Evolutionary conservation across 2,329 filamentous ascomycete species (phyloP), one percentile per base, ranked within the genome.

Genomic region (Stagonosporopsis tanaceti): DNA sequence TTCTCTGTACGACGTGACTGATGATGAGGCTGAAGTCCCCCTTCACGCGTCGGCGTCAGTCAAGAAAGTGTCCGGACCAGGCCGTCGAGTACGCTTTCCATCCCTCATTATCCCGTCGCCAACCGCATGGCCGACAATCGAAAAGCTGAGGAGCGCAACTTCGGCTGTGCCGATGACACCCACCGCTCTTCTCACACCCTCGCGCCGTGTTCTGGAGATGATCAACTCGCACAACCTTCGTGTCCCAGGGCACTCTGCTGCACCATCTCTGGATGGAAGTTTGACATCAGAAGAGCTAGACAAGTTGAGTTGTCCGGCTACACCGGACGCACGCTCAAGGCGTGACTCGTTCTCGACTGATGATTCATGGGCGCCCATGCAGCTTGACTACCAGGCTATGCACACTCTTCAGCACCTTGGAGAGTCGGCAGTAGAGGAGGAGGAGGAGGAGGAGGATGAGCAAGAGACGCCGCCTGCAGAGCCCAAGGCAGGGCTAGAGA

Each of bases 211-310:
- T 54, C 82, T 94, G 65, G 87, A 87, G 11, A 88, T 91, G 70
- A 87, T 97, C 74, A 84, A 86, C 27, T 69, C 75, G 27, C 78
- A 78, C 35, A 78, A 73, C 42, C 83, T 88, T 22, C 84, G 87
- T 45, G 83, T 94, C 3, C 92, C 92, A 1, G 88, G 87, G 34
- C 85, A 87, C 28, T 93, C 92, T 53, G 89, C 91, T 6, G 89
- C 93, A 4, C 94, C 94, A 3, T 97, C 94, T 4, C 82, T 97
- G 3, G 93, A 97, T 78, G 93, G 93, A 22, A 97, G 92, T 77
- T 79, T 95, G 68, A 90, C 88, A 8, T 96, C 93, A 2, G 93
- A 97, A 71, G 93, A 96, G 73, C 85, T 96, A 76, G 91, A 92
- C 1, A 85, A 84, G 50, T 84, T 93, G 74, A 96, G 92, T 69